Evolutionary conservation across 192 early-diverging fungal genomes (phyloP).

Genomic region (Gaertneriomyces semiglobifer): DNA sequence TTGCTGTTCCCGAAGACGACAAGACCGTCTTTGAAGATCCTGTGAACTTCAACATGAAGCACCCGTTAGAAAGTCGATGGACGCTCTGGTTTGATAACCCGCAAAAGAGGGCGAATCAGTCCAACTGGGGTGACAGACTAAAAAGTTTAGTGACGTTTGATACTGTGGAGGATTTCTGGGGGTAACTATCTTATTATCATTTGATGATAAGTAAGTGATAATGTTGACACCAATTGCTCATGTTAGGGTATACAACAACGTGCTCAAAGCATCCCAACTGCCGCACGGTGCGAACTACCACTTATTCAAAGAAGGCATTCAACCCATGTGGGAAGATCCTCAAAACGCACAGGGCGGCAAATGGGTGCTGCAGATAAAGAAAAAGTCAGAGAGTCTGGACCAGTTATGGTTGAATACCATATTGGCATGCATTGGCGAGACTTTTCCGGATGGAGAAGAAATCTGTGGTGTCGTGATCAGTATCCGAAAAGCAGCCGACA

Average conservation of each 20-base stretch:
- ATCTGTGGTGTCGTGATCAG: constrained; percentile 87
- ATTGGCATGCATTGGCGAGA: constrained; percentile 85
- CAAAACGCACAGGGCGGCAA: constrained; percentile 88
- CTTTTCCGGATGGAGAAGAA: constrained; percentile 71
- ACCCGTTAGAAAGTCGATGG: constrained; percentile 85
- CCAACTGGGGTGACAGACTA: constrained; percentile 78
- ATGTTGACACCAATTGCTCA: not conserved
- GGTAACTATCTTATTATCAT: constrained; percentile 52
- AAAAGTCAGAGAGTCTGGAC: constrained; percentile 73
- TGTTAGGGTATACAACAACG: constrained; percentile 77
- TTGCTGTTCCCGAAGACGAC: constrained; percentile 18
- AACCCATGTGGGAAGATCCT: constrained; percentile 93
- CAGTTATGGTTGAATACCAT: constrained; percentile 74
- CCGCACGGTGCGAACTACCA: constrained; percentile 85
- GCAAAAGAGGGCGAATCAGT: constrained; percentile 67
- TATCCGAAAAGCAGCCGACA: constrained; percentile 75
- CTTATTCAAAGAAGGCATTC: constrained; percentile 86
- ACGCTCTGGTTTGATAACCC: constrained; percentile 94
- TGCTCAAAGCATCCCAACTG: constrained; percentile 70
- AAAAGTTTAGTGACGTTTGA: constrained; percentile 88
- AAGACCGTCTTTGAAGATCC: constrained; percentile 42
- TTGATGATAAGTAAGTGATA: not conserved
- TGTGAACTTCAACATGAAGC: constrained; percentile 77
- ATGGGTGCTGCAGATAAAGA: constrained; percentile 75
- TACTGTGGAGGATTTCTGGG: constrained; percentile 97